Evolutionary conservation across 2,329 filamentous ascomycete genomes (phyloP).

Genomic region (Talaromyces sp.): DNA sequence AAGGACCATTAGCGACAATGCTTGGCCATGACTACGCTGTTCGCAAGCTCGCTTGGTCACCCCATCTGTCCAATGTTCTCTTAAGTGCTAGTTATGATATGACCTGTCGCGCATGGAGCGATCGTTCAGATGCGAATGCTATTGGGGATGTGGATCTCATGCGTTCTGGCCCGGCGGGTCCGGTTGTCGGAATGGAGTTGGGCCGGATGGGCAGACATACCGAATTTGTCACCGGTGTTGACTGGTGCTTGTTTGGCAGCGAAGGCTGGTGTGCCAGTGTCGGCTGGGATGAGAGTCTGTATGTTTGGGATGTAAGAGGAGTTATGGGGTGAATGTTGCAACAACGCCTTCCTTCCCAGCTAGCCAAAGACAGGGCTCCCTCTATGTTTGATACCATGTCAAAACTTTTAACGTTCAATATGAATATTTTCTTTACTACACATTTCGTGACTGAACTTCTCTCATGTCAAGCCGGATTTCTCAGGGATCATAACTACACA

Average conservation of each 20-base stretch:
- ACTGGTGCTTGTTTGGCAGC: constrained; percentile 95
- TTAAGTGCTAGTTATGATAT: constrained; percentile 95
- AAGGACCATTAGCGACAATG: constrained; percentile 73
- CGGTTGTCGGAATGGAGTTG: constrained; percentile 66
- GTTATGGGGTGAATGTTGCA: too few species aligned
- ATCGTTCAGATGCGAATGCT: constrained; percentile 58
- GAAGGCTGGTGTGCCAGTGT: constrained; percentile 95
- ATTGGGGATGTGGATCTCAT: constrained; percentile 41
- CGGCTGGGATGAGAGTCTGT: constrained; percentile 88
- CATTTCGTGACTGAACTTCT: too few species aligned
- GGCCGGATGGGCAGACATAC: constrained; percentile 91
- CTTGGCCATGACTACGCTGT: constrained; percentile 91
- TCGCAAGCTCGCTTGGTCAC: constrained; percentile 83
- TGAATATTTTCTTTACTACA: too few species aligned
- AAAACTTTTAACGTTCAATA: too few species aligned
- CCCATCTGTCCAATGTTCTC: constrained; percentile 85
- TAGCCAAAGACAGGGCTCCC: too few species aligned
- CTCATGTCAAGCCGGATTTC: too few species aligned
- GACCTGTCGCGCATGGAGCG: constrained; percentile 93
- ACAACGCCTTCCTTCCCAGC: too few species aligned
- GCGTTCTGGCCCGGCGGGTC: constrained; percentile 43
- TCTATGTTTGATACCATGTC: too few species aligned
- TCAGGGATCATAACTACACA: too few species aligned
- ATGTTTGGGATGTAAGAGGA: constrained; percentile 76
- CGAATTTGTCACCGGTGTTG: constrained; percentile 93